A percentile compares a stretch with the other conserved stretches of the same genome.
Conservation (phyloP, 208 protist species). For the Angomonas ambiguus region DNA sequence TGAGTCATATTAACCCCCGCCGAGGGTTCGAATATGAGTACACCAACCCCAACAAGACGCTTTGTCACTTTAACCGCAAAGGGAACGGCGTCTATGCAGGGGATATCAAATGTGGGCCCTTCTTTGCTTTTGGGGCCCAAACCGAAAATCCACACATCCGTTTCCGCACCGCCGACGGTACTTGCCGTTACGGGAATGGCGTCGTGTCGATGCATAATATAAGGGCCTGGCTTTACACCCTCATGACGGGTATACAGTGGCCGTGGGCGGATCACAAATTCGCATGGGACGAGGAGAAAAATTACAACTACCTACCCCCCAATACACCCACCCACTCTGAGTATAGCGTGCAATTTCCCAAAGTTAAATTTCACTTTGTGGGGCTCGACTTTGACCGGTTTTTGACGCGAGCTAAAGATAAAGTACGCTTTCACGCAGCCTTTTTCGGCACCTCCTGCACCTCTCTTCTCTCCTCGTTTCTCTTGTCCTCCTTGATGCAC, state of each 20-base stretch:
- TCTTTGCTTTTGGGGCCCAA: slow-evolving; percentile 71
- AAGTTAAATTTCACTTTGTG: slow-evolving; percentile 72
- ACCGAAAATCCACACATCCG: slow-evolving; percentile 69
- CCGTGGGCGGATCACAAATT: slow-evolving; percentile 85
- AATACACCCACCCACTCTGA: slow-evolving; percentile 53
- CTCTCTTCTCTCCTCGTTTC: slow-evolving; percentile 48
- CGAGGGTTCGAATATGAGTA: slow-evolving; percentile 75
- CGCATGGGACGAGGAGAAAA: slow-evolving; percentile 75
- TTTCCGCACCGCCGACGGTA: slow-evolving; percentile 70
- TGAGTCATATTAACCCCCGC: slow-evolving; percentile 81
- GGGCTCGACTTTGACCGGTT: slow-evolving; percentile 73
- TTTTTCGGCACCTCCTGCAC: slow-evolving; percentile 81
- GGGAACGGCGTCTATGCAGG: slow-evolving; percentile 66
- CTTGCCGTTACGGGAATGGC: slow-evolving; percentile 87
- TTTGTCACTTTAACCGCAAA: slow-evolving; percentile 77
- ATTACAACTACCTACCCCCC: slow-evolving; percentile 84
- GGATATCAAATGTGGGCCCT: slow-evolving; percentile 86
- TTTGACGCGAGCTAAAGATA: slow-evolving; percentile 35
- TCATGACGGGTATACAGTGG: slow-evolving; percentile 75
- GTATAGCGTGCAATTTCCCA: slow-evolving; percentile 51
- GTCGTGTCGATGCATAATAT: slow-evolving; percentile 88
- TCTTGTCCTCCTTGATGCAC: slow-evolving; percentile 45
- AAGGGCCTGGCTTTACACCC: slow-evolving; percentile 83
- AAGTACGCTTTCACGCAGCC: slow-evolving; percentile 54
- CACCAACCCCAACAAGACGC: slow-evolving; percentile 78